Evolutionary conservation across 345 rosid species (phyloP), one percentile per base, ranked within the genome.

Genomic region (Ceriops zippeliana): DNA sequence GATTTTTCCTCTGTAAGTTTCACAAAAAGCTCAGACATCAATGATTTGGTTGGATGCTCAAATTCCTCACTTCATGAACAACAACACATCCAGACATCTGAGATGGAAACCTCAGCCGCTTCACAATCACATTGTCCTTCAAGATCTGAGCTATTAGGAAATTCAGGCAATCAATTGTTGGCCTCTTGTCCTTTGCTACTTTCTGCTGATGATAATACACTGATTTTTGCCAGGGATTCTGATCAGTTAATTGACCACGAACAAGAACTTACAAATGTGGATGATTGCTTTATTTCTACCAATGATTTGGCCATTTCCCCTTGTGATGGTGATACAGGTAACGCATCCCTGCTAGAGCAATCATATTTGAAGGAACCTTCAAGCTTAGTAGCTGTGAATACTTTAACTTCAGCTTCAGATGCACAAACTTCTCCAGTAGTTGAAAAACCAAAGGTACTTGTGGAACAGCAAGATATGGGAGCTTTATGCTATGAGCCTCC

Each of bases 401-500:
- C 70, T 73, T 87, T 89, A 66, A 66, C 80, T 73, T 81, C 87
- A 47, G 69, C 77, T 70, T 71, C 87, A 68, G 84, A 73, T 72
- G 63, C 62, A 53, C 73, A 76, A 66, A 65, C 74, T n/a, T 85
- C 73, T 83, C 75, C 83, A 47, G 72, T 60, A 37, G 84, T 73
- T 49, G 87, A 76, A 31, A 82, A 76, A 61, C 73, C 70, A 67
- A 75, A 67, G 46, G 67, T 70, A 52, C 65, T 70, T 42, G 66
- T 72, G 70, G 81, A 83, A 63, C 85, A 78, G 66, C 78, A 80
- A 63, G 86, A 85, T 75, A 66, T 79, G 60, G 96, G 98, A 70
- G 73, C 90, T 71, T 86, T 95, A 47, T 95, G 90, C 70, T 95
- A 95, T 65, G 98, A 95, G 78, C 99, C 99, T 81, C 99, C 99